phyloP scores from a whole-genome alignment of 2,329 filamentous ascomycete genomes.

The Diaporthe ilicicola region DNA sequence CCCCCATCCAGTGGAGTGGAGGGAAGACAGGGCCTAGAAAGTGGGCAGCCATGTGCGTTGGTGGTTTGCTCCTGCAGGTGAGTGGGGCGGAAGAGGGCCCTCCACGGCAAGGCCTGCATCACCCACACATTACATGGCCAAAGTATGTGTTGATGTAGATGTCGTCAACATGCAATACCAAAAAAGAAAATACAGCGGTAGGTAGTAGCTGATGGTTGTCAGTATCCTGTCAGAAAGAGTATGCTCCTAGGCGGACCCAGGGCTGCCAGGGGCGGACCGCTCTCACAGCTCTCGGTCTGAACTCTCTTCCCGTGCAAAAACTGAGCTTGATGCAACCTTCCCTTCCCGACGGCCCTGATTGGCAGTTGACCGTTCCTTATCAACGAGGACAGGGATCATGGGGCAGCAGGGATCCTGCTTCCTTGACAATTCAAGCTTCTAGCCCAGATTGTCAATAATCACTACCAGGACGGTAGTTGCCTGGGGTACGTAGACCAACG shows the following conservation, averaged over 20 bases:
- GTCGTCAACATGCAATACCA: too few relatives aligned
- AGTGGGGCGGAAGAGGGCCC: background rate
- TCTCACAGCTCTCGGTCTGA: background rate
- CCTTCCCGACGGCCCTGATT: conserved; percentile 16
- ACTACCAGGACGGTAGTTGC: background rate
- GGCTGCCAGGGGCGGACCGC: too few relatives aligned
- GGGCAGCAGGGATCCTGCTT: background rate
- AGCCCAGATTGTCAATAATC: conserved; percentile 13
- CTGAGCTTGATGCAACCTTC: conserved; percentile 5
- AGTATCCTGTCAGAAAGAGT: background rate
- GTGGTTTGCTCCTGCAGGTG: background rate
- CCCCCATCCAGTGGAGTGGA: background rate
- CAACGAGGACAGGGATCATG: background rate
- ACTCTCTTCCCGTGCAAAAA: conserved; percentile 1
- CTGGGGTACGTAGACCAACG: background rate
- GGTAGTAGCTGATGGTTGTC: background rate
- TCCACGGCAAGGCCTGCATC: background rate
- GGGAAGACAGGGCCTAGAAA: background rate
- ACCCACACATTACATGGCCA: background rate
- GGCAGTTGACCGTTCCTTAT: background rate
- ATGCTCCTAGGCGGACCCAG: too few relatives aligned
- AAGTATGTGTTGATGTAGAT: too few relatives aligned
- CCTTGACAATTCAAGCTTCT: background rate
- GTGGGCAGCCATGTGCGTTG: background rate
- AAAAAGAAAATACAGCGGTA: too few relatives aligned